A percentile compares a stretch with the other conserved stretches of the same genome.
These are phyloP conservation scores for Pleomassaria siparia DNA, from an alignment of 2,329 filamentous ascomycete genomes.

Conservation along the genomic window DNA sequence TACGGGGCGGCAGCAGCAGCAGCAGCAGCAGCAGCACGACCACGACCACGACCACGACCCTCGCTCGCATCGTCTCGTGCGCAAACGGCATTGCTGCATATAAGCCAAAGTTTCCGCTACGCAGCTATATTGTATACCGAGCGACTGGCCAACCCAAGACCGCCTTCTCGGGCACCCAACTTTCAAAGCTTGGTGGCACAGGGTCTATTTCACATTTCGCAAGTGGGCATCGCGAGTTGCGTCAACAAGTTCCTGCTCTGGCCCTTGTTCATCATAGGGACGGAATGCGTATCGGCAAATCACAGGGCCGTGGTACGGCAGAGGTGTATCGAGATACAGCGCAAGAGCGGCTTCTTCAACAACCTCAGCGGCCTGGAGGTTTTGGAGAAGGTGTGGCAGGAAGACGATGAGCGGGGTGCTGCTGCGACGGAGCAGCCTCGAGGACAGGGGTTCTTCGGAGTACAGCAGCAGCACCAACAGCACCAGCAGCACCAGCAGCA, in stretches of 20 bases:
- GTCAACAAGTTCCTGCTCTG: constrained; percentile 89
- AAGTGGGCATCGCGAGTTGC: constrained; percentile 69
- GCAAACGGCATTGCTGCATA: constrained; percentile 74
- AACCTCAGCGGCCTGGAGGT: constrained; percentile 85
- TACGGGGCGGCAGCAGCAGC: constrained; percentile 12
- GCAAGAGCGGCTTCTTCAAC: constrained; percentile 89
- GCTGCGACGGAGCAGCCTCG: constrained; percentile 17
- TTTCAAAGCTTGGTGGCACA: constrained; percentile 83
- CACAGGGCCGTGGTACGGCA: constrained; percentile 78
- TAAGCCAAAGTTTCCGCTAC: constrained; percentile 89
- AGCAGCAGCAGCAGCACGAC: no score
- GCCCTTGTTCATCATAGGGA: constrained; percentile 88
- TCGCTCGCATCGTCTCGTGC: constrained; percentile 43
- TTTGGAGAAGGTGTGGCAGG: constrained; percentile 79
- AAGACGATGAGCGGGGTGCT: constrained; percentile 46
- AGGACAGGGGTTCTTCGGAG: constrained; percentile 24
- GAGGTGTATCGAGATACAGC: constrained; percentile 83
- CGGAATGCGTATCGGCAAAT: constrained; percentile 79
- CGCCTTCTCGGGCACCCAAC: constrained; percentile 71
- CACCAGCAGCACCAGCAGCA: no score
- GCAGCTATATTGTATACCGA: constrained; percentile 87
- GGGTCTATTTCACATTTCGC: constrained; percentile 80
- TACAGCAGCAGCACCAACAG: no score
- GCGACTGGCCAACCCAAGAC: constrained; percentile 74
- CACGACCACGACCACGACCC: no score